Conservation (phyloP, 345 rosid species). For the Hibiscus mutabilis region DNA sequence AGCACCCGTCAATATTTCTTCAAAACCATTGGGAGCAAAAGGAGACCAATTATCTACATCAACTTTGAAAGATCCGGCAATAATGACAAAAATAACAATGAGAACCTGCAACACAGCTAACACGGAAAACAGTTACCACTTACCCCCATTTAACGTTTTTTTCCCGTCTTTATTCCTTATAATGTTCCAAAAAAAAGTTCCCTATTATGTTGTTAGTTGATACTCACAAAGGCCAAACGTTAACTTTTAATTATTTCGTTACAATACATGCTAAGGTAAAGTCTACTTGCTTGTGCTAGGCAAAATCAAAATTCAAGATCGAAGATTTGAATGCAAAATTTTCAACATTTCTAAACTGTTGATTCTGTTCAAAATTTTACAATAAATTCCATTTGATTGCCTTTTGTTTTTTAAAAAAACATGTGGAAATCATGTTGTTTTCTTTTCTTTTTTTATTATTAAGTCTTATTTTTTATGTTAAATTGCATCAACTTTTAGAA, state of each 20-base stretch:
- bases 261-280: no score
- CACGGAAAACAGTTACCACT: not conserved
- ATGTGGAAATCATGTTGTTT: no score
- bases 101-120: slow-evolving; percentile 45
- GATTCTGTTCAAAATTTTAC: no score
- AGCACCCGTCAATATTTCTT: slow-evolving; percentile 78
- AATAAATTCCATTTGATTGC: no score
- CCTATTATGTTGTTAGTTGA: not conserved
- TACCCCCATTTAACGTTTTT: not conserved
- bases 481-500: no score
- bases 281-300: no score
- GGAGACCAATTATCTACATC: slow-evolving; percentile 91
- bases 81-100: slow-evolving; percentile 73
- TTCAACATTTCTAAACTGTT: no score
- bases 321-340: no score
- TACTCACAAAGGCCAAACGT: not conserved
- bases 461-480: no score
- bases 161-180: not conserved
- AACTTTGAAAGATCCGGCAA: slow-evolving; percentile 75
- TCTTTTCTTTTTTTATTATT: no score
- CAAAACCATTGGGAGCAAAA: slow-evolving; percentile 78
- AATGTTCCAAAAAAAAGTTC: not conserved
- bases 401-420: no score
- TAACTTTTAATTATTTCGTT: not conserved
- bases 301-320: no score